Percentiles rank a stretch among this genome's conserved stretches.
These are phyloP conservation scores for Septoria linicola DNA, from an alignment of 2,329 filamentous ascomycete species.

Conservation along the genomic window DNA sequence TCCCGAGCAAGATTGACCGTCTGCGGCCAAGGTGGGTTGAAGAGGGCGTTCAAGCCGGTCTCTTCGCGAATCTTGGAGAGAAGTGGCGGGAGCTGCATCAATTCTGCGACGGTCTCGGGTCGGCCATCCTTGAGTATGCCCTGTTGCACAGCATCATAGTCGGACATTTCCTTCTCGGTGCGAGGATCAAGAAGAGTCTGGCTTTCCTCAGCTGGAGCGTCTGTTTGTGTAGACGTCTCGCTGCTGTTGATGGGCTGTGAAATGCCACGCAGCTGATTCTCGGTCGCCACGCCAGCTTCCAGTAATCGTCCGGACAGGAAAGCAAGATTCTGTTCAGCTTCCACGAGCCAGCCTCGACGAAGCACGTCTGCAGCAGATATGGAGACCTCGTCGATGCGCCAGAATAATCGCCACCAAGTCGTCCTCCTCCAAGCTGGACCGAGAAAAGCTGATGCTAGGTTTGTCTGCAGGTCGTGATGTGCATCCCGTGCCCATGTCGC, in stretches of 20 bases:
- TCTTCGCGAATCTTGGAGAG: conserved; percentile 30
- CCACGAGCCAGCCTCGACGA: conserved; percentile 70
- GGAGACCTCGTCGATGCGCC: conserved; percentile 87
- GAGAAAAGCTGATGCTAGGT: conserved; percentile 74
- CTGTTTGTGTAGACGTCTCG: conserved; percentile 7
- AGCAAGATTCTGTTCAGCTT: conserved; percentile 77
- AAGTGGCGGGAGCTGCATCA: conserved; percentile 32
- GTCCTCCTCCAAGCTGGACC: conserved; percentile 76
- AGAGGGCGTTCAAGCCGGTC: conserved; percentile 35
- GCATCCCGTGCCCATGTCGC: conserved; percentile 73
- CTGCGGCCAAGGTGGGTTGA: conserved; percentile 63
- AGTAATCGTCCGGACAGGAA: conserved; percentile 76
- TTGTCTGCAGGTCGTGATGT: conserved; percentile 77
- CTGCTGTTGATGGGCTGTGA: conserved; percentile 9
- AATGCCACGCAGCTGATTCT: conserved; percentile 27
- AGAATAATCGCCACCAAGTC: conserved; percentile 93
- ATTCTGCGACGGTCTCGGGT: conserved; percentile 29
- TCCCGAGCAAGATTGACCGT: conserved; percentile 71
- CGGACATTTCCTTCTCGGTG: conserved; percentile 13
- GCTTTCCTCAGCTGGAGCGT: conserved; percentile 5
- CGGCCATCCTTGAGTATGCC: conserved; percentile 20
- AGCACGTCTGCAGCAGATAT: conserved; percentile 80
- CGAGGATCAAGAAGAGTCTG: conserved; percentile 15
- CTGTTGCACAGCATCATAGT: conserved; percentile 17
- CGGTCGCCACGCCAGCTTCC: conserved; percentile 55